phyloP scores from a whole-genome alignment of 805 yeast species.

The Vanderwaltozyma tropicalis region DNA sequence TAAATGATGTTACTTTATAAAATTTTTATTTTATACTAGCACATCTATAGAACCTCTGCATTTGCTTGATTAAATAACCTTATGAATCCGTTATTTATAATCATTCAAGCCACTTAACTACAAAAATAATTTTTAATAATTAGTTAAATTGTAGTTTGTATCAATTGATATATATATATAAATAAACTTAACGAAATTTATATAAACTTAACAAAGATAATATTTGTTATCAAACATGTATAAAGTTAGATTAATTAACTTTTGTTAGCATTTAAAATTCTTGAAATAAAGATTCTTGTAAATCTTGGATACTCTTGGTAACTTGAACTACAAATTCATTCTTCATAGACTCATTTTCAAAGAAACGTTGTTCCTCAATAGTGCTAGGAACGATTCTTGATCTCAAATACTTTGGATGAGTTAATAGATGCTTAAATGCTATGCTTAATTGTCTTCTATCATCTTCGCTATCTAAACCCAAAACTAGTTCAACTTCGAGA shows the following conservation, averaged over 20 bases:
- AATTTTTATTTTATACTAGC: too few species aligned
- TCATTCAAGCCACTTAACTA: too few species aligned
- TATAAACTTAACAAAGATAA: neutral
- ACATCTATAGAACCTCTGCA: too few species aligned
- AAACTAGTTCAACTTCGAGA: slow-evolving; percentile 29
- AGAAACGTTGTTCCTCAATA: slow-evolving; percentile 49
- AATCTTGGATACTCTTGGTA: slow-evolving; percentile 41
- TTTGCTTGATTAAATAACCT: too few species aligned
- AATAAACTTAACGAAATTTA: neutral
- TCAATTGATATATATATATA: too few species aligned
- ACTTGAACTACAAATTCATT: slow-evolving; percentile 36
- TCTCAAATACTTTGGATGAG: slow-evolving; percentile 78
- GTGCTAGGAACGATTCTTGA: slow-evolving; percentile 57
- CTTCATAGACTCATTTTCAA: slow-evolving; percentile 39
- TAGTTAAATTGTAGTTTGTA: too few species aligned
- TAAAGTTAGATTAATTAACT: too few species aligned
- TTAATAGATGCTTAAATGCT: slow-evolving; percentile 58
- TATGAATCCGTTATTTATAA: too few species aligned
- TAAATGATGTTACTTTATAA: too few species aligned
- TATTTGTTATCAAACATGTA: too few species aligned
- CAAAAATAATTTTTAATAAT: too few species aligned
- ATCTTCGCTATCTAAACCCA: slow-evolving; percentile 51
- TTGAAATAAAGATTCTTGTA: slow-evolving; percentile 34
- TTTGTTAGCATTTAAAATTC: too few species aligned
- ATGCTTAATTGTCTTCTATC: slow-evolving; percentile 51